phyloP scores from a whole-genome alignment of 1,139 yeast genomes.

The Blastobotrys proliferans region DNA sequence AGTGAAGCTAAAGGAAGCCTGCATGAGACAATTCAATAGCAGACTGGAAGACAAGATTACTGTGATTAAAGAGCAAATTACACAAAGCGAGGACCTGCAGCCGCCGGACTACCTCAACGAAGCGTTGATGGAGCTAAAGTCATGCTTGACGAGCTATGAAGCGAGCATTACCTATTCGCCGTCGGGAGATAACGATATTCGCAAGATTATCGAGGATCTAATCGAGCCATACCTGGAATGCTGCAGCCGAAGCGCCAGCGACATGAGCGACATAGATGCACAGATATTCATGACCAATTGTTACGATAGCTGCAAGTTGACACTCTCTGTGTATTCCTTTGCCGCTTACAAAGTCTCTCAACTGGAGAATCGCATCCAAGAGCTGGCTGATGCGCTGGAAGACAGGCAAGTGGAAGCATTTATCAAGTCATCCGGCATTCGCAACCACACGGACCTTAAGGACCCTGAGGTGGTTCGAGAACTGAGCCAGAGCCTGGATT shows the following conservation, averaged over 20 bases:
- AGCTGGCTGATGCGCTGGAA: constrained; percentile 30
- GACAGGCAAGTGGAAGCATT: constrained; percentile 29
- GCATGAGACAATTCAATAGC: constrained; percentile 31
- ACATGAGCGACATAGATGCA: constrained; percentile 21
- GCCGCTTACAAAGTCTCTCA: constrained; percentile 33
- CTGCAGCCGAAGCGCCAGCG: constrained; percentile 31
- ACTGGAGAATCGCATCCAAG: constrained; percentile 28
- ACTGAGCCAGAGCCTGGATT: constrained; percentile 31
- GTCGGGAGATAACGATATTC: constrained; percentile 25
- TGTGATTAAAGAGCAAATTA: constrained; percentile 19
- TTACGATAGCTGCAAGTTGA: constrained; percentile 32
- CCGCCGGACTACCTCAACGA: constrained; percentile 38
- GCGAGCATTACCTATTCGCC: constrained; percentile 29
- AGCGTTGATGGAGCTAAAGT: constrained; percentile 33
- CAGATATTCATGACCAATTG: constrained; percentile 37
- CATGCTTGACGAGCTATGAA: constrained; percentile 35
- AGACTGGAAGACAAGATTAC: constrained; percentile 27
- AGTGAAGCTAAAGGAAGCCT: constrained; percentile 26
- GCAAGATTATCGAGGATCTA: constrained; percentile 32
- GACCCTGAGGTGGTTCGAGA: constrained; percentile 34
- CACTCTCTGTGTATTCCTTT: constrained; percentile 32
- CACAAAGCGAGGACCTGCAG: constrained; percentile 21
- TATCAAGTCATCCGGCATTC: constrained; percentile 28
- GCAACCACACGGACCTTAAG: constrained; percentile 13
- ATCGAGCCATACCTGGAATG: constrained; percentile 36